A percentile compares a stretch with the other conserved stretches of the same genome.
These are phyloP conservation scores for Cornus kousa DNA, from an alignment of 148 eudicot species.

Conservation along the genomic window DNA sequence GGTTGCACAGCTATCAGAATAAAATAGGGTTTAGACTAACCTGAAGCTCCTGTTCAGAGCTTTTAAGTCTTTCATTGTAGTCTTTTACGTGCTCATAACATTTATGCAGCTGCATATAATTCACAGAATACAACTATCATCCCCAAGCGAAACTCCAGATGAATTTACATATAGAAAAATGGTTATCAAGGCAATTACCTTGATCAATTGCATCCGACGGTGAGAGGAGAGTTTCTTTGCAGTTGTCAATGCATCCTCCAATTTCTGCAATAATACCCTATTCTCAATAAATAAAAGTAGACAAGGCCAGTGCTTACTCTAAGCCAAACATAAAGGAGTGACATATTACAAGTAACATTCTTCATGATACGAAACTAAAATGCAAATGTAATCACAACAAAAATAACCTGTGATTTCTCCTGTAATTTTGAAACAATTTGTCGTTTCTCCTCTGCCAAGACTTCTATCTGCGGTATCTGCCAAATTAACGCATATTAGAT, in stretches of 20 bases:
- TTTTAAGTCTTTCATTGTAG: constrained; percentile 63
- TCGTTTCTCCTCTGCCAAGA: constrained; percentile 55
- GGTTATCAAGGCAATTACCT: constrained; percentile 39
- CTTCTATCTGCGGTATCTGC: constrained; percentile 66
- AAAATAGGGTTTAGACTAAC: constrained; percentile 31
- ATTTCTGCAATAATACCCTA: constrained; percentile 42
- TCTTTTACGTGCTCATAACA: constrained; percentile 59
- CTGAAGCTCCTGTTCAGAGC: constrained; percentile 73
- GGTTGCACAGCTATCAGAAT: not conserved
- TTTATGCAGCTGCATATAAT: constrained; percentile 55
- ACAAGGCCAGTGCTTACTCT: not conserved
- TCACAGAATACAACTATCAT: constrained; percentile 6
- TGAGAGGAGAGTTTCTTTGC: constrained; percentile 51
- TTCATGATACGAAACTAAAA: constrained; percentile 7
- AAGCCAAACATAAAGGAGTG: not conserved
- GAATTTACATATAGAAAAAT: not conserved
- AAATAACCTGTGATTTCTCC: constrained; percentile 59
- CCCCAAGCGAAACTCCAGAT: not conserved
- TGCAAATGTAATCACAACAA: not conserved
- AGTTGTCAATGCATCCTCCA: constrained; percentile 64
- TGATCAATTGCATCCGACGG: constrained; percentile 51
- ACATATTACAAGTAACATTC: not conserved
- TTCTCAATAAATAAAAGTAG: not conserved
- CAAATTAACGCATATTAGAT: constrained; percentile 10
- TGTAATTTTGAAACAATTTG: constrained; percentile 48